Evolutionary conservation across 1,284 basidiomycete species (phyloP), one percentile per base, ranked within the genome.

Genomic region (Ganoderma boninense): DNA sequence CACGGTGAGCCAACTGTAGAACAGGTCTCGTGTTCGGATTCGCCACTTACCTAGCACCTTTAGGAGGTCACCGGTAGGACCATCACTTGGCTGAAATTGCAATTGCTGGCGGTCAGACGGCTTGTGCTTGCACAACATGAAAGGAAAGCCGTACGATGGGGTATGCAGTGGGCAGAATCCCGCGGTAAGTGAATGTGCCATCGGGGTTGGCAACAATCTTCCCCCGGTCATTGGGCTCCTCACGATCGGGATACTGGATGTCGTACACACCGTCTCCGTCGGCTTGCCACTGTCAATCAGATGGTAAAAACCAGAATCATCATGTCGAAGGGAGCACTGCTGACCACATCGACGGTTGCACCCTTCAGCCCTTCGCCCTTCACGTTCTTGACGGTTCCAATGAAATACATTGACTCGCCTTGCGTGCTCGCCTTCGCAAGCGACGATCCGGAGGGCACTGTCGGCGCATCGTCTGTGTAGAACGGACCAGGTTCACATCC

Each of bases 181-280:
- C 82, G 65, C 82, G 80, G 74, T 82, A 84, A 65, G 66, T 77
- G 72, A 82, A 82, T 18, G 74, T 74, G 32, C 83, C 83, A 60
- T 80, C 75, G 14, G 78, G 74, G 64, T 82, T 79, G 2, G 81
- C 82, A 13, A 80, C 69, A 63, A 84, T 81, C 35, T 78, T 76
- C 54, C 80, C 83, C 11, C 83, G 79, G 73, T 83, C 82, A 66
- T 84, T 81, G n/a, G 80, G 76, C 44, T 80, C 80, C 29, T 76
- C 75, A 16, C 80, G 76, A 57, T 78, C 77, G 10, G 79, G 80
- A 64, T 83, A 82, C 68, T 84, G 82, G 43, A 83, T 82, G 67
- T 84, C 83, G 71, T 84, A 84, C 14, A 82, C 73, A 8, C 83
- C 83, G 62, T 83, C 80, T 5, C 81, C 82, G 69, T 84, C 83